A percentile compares a stretch with the other conserved stretches of the same genome.
These are phyloP conservation scores for Tolypocladium album DNA, from an alignment of 2,329 filamentous ascomycete species.

Conservation along the genomic window DNA sequence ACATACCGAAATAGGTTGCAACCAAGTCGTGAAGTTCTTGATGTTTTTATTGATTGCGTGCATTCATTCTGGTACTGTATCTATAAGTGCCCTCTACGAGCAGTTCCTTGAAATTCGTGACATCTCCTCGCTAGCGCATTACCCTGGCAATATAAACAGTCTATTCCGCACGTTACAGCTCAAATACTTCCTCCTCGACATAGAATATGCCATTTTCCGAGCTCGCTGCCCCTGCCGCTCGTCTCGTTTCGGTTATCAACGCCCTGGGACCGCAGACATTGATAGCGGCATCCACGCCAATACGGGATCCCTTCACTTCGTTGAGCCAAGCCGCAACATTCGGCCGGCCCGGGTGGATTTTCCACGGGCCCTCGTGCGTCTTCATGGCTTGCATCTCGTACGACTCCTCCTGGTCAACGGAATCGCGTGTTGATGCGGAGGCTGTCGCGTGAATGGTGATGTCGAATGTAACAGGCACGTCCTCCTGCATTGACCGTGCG, in stretches of 20 bases:
- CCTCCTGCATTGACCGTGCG: neutral
- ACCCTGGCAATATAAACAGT: neutral
- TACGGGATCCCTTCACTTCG: neutral
- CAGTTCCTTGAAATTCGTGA: neutral
- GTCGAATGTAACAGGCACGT: neutral
- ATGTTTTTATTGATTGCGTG: too few species aligned
- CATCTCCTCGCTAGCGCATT: neutral
- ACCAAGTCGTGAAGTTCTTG: too few species aligned
- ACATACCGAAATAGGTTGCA: too few species aligned
- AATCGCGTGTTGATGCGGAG: neutral
- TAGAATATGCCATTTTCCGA: neutral
- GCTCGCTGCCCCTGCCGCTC: neutral
- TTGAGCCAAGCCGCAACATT: neutral
- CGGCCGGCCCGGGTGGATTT: neutral
- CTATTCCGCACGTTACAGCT: neutral
- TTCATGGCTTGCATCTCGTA: neutral
- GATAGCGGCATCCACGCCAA: neutral
- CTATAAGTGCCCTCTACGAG: neutral
- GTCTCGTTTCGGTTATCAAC: neutral
- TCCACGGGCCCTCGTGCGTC: neutral
- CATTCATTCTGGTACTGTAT: too few species aligned
- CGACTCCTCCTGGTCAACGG: neutral
- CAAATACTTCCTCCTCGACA: neutral
- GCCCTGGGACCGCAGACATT: conserved; percentile 1
- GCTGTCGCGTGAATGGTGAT: neutral